Conservation (phyloP, 495 filamentous ascomycete genomes). For the Penicillium verhagenii region DNA sequence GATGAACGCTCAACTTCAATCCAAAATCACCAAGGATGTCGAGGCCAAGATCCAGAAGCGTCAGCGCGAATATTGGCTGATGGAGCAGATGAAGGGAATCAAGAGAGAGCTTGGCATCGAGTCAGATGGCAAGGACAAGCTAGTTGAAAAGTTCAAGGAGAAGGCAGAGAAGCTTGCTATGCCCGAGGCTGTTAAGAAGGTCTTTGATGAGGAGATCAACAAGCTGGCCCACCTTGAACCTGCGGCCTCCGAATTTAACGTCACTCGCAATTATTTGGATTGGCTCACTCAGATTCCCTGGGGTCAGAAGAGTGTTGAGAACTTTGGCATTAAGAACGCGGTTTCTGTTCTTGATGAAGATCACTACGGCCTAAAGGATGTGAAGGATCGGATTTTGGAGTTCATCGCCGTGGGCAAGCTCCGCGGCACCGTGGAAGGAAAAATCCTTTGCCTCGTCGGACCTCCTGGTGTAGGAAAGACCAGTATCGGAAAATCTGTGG, state of each 20-base stretch:
- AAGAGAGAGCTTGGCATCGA: slow-evolving; percentile 92
- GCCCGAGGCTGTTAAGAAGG: slow-evolving; percentile 93
- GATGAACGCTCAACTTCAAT: slow-evolving; percentile 95
- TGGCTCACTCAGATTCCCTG: slow-evolving; percentile 98
- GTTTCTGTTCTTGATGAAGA: slow-evolving; percentile 92
- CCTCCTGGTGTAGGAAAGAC: slow-evolving; percentile 98
- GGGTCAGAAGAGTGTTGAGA: slow-evolving; percentile 94
- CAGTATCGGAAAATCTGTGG: slow-evolving; percentile 97
- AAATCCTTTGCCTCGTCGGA: slow-evolving; percentile 97
- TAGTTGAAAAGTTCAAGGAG: slow-evolving; percentile 95
- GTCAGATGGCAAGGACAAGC: slow-evolving; percentile 95
- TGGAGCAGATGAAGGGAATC: slow-evolving; percentile 99
- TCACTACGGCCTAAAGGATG: slow-evolving; percentile 95
- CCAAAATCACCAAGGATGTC: slow-evolving; percentile 97
- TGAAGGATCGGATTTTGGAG: slow-evolving; percentile 97
- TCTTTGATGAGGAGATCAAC: slow-evolving; percentile 97
- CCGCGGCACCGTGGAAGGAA: slow-evolving; percentile 95
- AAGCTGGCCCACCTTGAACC: slow-evolving; percentile 94
- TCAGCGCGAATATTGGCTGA: slow-evolving; percentile 97
- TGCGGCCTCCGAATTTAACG: slow-evolving; percentile 96
- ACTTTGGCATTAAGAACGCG: slow-evolving; percentile 90
- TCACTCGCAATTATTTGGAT: slow-evolving; percentile 98
- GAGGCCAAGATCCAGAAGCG: slow-evolving; percentile 97
- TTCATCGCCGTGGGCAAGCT: slow-evolving; percentile 99
- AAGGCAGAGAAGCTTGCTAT: slow-evolving; percentile 93